phyloP scores from a whole-genome alignment of 495 filamentous ascomycete genomes.

The Hamigera avellanea region DNA sequence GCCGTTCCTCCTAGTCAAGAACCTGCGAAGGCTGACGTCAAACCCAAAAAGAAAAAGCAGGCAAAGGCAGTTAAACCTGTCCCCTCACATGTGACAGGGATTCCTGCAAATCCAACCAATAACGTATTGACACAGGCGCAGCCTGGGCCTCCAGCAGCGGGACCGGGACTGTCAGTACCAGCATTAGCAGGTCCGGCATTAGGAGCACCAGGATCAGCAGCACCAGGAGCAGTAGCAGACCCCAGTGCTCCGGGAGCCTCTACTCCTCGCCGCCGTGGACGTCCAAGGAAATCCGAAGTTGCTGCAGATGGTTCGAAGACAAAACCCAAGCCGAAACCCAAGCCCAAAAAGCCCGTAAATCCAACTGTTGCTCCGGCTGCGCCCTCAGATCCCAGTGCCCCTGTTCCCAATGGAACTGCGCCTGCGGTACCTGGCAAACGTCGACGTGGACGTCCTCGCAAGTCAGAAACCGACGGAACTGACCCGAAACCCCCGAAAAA shows the following conservation, averaged over 20 bases:
- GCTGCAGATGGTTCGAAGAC: conserved; percentile 4
- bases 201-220: conserved; percentile 9
- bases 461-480: too few species aligned
- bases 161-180: background rate
- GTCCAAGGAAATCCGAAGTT: conserved; percentile 17
- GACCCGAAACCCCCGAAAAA: conserved; percentile 16
- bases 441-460: too few species aligned
- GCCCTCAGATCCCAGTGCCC: too few species aligned
- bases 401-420: too few species aligned
- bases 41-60: background rate
- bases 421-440: too few species aligned
- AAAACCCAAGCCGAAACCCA: background rate
- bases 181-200: conserved; percentile 14
- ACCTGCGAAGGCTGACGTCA: conserved; percentile 5
- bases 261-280: conserved; percentile 16
- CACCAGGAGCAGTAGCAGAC: conserved; percentile 2
- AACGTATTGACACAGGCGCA: too few species aligned
- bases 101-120: background rate
- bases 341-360: background rate
- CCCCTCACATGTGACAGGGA: background rate
- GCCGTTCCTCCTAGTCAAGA: background rate
- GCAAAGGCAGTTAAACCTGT: background rate
- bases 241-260: conserved; percentile 4
- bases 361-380: background rate
- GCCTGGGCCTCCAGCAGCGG: too few species aligned